Conservation (phyloP, 371 early-diverging fungal genomes). For the Mucor indicus region DNA sequence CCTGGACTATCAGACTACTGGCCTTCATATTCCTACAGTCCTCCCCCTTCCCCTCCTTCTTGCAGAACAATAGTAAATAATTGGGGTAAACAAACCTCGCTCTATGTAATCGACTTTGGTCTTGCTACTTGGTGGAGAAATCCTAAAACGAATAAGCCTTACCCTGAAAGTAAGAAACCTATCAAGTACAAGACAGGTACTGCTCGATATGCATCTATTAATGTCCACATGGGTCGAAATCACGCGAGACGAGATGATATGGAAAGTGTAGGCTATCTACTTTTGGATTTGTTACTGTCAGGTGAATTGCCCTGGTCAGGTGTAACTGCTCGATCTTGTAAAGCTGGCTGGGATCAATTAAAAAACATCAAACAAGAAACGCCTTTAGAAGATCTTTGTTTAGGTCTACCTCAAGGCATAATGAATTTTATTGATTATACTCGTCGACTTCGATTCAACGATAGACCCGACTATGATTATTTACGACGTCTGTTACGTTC, state of each 20-base stretch:
- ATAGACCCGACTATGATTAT: constrained; percentile 89
- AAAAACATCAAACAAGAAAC: constrained; percentile 51
- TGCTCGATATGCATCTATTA: constrained; percentile 62
- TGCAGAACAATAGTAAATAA: constrained; percentile 17
- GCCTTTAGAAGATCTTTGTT: constrained; percentile 48
- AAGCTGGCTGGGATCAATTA: constrained; percentile 64
- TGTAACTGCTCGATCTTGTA: constrained; percentile 52
- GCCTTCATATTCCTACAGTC: background rate
- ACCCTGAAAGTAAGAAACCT: constrained; percentile 42
- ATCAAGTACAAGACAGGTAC: constrained; percentile 59
- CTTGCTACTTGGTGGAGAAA: constrained; percentile 53
- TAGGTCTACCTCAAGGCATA: constrained; percentile 53
- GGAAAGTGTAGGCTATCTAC: constrained; percentile 58
- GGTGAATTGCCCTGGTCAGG: constrained; percentile 66
- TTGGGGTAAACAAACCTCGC: constrained; percentile 18
- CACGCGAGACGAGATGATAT: constrained; percentile 63
- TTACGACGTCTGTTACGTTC: constrained; percentile 43
- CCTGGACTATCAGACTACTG: background rate
- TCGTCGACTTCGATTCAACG: constrained; percentile 81
- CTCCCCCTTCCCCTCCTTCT: constrained; percentile 12
- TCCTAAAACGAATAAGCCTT: constrained; percentile 41
- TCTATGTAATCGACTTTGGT: constrained; percentile 58
- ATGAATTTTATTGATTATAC: constrained; percentile 71
- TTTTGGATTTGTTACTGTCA: constrained; percentile 51
- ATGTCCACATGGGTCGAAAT: constrained; percentile 57